Base-by-base conservation (phyloP, 2,329 filamentous ascomycete genomes). In the Calonectria multiphialidica region DNA sequence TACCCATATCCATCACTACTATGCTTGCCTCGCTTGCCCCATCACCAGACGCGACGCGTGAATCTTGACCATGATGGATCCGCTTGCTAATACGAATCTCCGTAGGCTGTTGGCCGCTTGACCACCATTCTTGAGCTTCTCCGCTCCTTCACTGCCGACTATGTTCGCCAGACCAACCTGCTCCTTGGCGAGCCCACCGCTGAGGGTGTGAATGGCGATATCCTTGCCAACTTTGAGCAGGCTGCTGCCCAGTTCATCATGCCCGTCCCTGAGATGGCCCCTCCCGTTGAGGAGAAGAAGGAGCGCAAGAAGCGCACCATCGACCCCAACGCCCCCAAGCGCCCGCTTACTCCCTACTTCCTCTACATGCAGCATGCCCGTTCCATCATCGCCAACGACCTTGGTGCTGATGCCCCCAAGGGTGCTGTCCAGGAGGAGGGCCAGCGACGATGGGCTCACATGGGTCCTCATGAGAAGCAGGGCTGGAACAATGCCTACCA, bases 271-370 rank as follows among this genome's bases (percentile, higher is more conserved):
- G 78, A 84, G 66, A 77, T 82, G 35, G 84, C 83, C 15, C 88
- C 88, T 28, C 86, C 84, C 1, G 89, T 87, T 12, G 90, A 92
- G 80, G 91, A 92, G 83, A 94, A 95, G 90, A 95, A 95, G 89
- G 95, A 97, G 89, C 93, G 94, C 84, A 96, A 97, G 90, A 96
- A 96, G 88, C 91, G 93, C 73, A 92, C 92, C 49, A 92, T 94
- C 81, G 96, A 98, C 83, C 96, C 96, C 77, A 98, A 98, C 83
- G 96, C 96, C 8, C 96, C 96, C 72, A 98, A 98, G 90, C 92
- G 96, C 63, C 96, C 96, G 10, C 85, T 98, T 81, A 98, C 96
- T 7, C 95, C 96, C 2, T 98, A 97, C 88, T 98, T 98, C 88
- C 88, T 98, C 73, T 98, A 95, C 87, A 95, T 98, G 89, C 94